Base-by-base conservation (phyloP, 495 filamentous ascomycete genomes). In the Tuber melanosporum region DNA sequence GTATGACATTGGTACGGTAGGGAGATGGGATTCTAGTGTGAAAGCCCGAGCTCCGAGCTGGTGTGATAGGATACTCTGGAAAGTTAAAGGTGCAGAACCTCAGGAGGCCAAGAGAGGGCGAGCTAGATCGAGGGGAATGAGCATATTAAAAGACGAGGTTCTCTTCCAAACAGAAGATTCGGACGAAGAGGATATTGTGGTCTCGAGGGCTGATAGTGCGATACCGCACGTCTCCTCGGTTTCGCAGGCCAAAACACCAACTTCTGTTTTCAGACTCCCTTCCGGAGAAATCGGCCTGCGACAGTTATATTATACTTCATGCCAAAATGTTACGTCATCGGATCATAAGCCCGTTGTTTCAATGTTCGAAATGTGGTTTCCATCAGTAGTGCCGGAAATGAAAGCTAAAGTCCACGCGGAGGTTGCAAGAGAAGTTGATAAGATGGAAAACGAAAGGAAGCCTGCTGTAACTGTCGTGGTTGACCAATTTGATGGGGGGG, bases 41-140 rank as follows among this genome's bases (percentile, higher is more conserved):
- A 99, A 98, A 86, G 89, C 91, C 72, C 88, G 96, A 72, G 91
- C 92, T 20, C 96, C 96, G 7, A 97, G 94, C 83, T 99, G 95
- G 95, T 99, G 96, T 83, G 96, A 99, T 84, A 91, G 96, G n/a
- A 94, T 99, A 70, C 85, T 99, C 0, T 99, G 91, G 52, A 89
- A 87, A 72, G 91, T 94, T 79, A 90, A 87, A 75, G 83, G 91
- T 6, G 87, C 86, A n/a, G 92, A 94, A 81, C 90, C 94, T n/a
- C 86, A 85, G 73, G 91, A 76, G 41, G 74, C 80, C 5, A 91
- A 72, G 87, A 91, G 57, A 88, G 90, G 22, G 88, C 88, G 74
- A 91, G 91, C 81, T 89, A 88, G 80, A 93, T 98, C 81, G 89
- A 92, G 78, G 92, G 97, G 79, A 93, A 97, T 45, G 92, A 93